Base-by-base conservation (phyloP, 129 eudicot species). In the Kitagawia praeruptora region DNA sequence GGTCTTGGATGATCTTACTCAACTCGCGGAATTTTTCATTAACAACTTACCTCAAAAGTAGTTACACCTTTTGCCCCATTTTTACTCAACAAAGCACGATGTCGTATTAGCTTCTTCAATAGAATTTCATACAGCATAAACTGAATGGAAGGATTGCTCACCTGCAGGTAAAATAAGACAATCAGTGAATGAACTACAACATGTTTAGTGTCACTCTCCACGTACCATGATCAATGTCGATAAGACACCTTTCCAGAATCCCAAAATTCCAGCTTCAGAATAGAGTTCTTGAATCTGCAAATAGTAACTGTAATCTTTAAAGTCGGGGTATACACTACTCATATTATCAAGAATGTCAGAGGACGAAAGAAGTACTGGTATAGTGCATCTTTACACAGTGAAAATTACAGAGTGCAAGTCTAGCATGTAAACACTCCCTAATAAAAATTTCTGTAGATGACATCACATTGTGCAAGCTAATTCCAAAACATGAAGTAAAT, bases 161-260 rank as follows among this genome's bases (percentile, higher is more conserved):
- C 98, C 98, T 95, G 87, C 74, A 70, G 70, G 53, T 56, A 83
- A 76, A 76, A 58, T 19, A 6, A 64, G 70, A 70, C 39, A 75
- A 69, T 85, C 86, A 85, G 80, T 83, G 76, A 81, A 37, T 64
- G 78, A 61, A 70, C 58, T 79, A 74, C 58, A 74, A 77, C 48
- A 77, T 66, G 69, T 71, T 70, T 79, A 74, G 63, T 84, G 71
- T 75, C 61, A 85, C 49, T 34, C 82, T 66, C 79, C 81, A 87
- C 88, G 37, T 90, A 95, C 98, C 98, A 95, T 95, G 77, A 95
- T 87, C 83, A 95, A 81, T 81, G 97, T 88, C 41, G 98, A 97
- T 61, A 95, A 86, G 61, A 95, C 97, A 78, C 98, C 98, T 90
- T 83, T 92, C 98, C 98, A 95, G 81, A 95, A 95, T 85, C 98